These are phyloP conservation scores for Phalaenopsis hybrid DNA, from an alignment of 116 monocot genomes.

Conservation along the genomic window DNA sequence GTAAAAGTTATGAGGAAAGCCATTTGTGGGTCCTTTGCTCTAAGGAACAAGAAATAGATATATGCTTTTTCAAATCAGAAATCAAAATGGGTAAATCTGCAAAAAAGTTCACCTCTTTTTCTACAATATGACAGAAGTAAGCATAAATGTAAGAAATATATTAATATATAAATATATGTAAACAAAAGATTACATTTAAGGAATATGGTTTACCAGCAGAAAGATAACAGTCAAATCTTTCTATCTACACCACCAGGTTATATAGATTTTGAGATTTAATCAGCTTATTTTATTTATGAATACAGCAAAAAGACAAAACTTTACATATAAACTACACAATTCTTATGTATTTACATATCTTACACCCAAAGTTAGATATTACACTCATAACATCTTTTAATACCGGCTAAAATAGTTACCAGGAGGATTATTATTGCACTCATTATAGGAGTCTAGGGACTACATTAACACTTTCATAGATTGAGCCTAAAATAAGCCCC, in stretches of 20 bases:
- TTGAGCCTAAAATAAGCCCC: too few species aligned
- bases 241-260: background rate
- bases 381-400: too few species aligned
- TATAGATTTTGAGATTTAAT: background rate
- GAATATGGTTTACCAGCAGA: background rate
- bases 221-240: background rate
- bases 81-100: background rate
- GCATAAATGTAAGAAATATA: background rate
- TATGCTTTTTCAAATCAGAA: background rate
- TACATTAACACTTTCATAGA: too few species aligned
- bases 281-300: background rate
- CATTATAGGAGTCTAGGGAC: too few species aligned
- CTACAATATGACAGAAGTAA: background rate
- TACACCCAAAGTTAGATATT: too few species aligned
- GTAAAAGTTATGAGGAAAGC: background rate
- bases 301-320: background rate
- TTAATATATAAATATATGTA: too few species aligned
- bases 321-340: background rate
- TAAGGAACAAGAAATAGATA: background rate
- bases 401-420: too few species aligned
- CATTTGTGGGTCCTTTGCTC: background rate
- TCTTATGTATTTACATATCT: too few species aligned
- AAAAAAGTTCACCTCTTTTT: background rate
- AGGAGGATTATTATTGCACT: too few species aligned
- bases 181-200: background rate